phyloP scores from a whole-genome alignment of 306 rosid genomes.

The Vicia sativa region DNA sequence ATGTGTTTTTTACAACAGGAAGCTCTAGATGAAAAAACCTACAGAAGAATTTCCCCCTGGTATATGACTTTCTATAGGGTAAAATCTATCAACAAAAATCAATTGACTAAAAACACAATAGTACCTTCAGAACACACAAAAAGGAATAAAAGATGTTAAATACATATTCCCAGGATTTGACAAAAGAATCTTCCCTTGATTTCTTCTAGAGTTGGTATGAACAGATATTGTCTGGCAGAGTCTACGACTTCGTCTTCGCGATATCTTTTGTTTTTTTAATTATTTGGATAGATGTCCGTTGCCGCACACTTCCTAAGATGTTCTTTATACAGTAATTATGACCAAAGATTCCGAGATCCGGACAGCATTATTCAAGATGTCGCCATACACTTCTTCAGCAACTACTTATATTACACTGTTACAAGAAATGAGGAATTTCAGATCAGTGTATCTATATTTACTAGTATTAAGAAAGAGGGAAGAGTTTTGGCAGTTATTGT shows the following conservation, averaged over 20 bases:
- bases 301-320: constrained; percentile 40
- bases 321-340: constrained; percentile 39
- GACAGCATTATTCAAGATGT: constrained; percentile 40
- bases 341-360: constrained; percentile 34
- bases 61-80: constrained; percentile 34
- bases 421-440: constrained; percentile 34
- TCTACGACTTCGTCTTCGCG: constrained; percentile 37
- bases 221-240: constrained; percentile 41
- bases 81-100: constrained; percentile 43
- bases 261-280: constrained; percentile 28
- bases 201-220: constrained; percentile 41
- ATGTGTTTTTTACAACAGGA: constrained; percentile 49
- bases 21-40: constrained; percentile 31
- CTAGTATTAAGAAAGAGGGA: background rate
- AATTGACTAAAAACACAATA: constrained; percentile 39
- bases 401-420: constrained; percentile 49
- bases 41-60: constrained; percentile 33
- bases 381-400: constrained; percentile 40
- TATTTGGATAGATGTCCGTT: constrained; percentile 38
- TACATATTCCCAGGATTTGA: constrained; percentile 42
- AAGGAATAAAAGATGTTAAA: constrained; percentile 39
- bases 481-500: background rate
- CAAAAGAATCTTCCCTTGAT: constrained; percentile 37
- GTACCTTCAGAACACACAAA: constrained; percentile 33
- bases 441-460: constrained; percentile 26